Conservation (phyloP, 2,329 filamentous ascomycete genomes). For the Trichoderma aggressivum region DNA sequence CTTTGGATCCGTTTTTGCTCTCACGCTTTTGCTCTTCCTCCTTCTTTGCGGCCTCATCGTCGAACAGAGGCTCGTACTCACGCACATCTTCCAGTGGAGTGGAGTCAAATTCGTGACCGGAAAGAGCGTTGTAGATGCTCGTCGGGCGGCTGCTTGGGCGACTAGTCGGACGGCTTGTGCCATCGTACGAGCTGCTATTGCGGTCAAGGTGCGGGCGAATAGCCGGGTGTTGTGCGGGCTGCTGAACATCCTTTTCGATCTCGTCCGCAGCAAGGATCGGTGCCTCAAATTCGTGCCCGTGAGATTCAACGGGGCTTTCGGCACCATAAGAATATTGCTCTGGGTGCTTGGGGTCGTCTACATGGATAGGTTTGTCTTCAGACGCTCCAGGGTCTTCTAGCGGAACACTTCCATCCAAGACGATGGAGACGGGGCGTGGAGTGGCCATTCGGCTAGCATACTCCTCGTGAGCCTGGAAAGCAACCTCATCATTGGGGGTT, state of each 20-base stretch:
- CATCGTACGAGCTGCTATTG: conserved; percentile 55
- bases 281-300: conserved; percentile 61
- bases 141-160: conserved; percentile 47
- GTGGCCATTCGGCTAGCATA: conserved; percentile 73
- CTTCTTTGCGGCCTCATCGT: conserved; percentile 58
- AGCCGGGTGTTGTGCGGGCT: conserved; percentile 71
- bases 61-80: conserved; percentile 93
- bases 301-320: conserved; percentile 47
- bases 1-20: conserved; percentile 44
- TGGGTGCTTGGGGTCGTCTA: conserved; percentile 57
- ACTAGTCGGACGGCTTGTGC: conserved; percentile 61
- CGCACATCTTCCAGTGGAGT: conserved; percentile 83
- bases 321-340: conserved; percentile 39
- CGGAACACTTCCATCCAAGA: conserved; percentile 35
- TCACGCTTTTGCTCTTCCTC: conserved; percentile 42
- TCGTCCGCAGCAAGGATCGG: conserved; percentile 91
- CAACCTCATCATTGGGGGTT: conserved; percentile 87
- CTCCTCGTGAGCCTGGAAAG: conserved; percentile 81
- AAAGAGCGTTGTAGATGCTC: conserved; percentile 56
- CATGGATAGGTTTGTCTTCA: conserved; percentile 64
- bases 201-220: conserved; percentile 70
- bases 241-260: conserved; percentile 67
- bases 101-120: conserved; percentile 51
- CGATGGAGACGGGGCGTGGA: conserved; percentile 51
- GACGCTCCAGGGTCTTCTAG: conserved; percentile 3